Percentiles rank a stretch among this genome's conserved stretches.
phyloP scores from a whole-genome alignment of 225 moss, liverwort and hornwort species.

The Sphagnum contortum region DNA sequence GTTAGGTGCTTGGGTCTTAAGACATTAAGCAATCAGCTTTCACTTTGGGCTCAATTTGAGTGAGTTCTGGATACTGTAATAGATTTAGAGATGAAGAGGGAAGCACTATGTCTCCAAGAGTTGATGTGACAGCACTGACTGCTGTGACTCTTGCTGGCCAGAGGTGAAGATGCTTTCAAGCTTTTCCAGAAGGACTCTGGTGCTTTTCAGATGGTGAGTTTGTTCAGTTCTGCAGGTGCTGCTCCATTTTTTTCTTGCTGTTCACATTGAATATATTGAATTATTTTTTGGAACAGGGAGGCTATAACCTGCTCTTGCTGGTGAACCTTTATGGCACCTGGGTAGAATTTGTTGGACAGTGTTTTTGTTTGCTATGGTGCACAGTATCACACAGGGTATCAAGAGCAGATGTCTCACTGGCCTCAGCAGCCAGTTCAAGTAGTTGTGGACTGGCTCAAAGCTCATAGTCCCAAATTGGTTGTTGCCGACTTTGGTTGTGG shows the following conservation, averaged over 20 bases:
- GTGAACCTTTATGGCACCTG: too few relatives aligned
- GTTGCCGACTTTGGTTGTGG: constrained; percentile 95
- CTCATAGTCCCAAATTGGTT: constrained; percentile 45
- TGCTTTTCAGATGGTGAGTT: constrained; percentile 75
- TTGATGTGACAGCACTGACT: too few relatives aligned
- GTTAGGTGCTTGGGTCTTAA: too few relatives aligned
- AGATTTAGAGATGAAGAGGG: too few relatives aligned
- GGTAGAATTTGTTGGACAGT: too few relatives aligned
- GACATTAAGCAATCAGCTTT: too few relatives aligned
- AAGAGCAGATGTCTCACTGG: constrained; percentile 93
- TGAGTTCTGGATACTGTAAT: too few relatives aligned
- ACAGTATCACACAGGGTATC: constrained; percentile 89
- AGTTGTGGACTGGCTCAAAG: constrained; percentile 60
- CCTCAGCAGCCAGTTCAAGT: constrained; percentile 64
- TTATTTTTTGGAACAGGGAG: too few relatives aligned
- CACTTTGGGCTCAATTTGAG: too few relatives aligned
- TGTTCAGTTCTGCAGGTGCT: not conserved
- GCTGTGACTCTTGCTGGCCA: constrained; percentile 10
- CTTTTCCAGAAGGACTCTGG: constrained; percentile 65
- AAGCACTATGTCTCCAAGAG: too few relatives aligned
- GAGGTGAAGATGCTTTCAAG: constrained; percentile 74
- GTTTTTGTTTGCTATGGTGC: constrained; percentile 13
- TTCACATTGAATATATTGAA: too few relatives aligned
- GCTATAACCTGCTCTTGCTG: too few relatives aligned
- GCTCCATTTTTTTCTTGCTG: not conserved